Evolutionary conservation across 2,329 filamentous ascomycete species (phyloP).

Genomic region (Scedosporium dehoogii): DNA sequence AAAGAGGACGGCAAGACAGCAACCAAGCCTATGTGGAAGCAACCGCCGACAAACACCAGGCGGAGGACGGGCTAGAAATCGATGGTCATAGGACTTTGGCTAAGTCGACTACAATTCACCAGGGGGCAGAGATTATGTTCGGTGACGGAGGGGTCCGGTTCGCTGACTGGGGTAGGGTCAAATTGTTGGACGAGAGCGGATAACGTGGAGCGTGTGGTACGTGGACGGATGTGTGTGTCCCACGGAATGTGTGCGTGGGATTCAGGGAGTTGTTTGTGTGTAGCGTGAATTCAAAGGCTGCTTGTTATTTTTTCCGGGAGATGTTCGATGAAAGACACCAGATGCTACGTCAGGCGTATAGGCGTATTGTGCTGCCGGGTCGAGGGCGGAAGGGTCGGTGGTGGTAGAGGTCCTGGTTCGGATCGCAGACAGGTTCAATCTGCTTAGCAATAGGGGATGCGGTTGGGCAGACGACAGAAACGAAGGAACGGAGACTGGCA

Average conservation of each 20-base stretch:
- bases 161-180: not conserved
- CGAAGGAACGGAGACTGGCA: not conserved
- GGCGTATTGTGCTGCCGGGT: too few relatives aligned
- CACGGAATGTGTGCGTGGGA: not conserved
- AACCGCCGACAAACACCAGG: not conserved
- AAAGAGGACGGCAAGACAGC: not conserved
- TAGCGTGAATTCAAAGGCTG: not conserved
- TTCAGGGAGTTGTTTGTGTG: not conserved
- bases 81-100: not conserved
- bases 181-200: not conserved
- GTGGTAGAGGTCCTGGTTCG: too few relatives aligned
- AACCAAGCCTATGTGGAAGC: not conserved
- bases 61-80: not conserved
- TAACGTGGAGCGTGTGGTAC: not conserved
- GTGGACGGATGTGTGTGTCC: too few relatives aligned
- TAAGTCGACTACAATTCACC: not conserved
- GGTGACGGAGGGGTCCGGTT: not conserved
- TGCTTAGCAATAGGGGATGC: too few relatives aligned
- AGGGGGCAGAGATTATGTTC: not conserved
- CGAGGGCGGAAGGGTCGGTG: too few relatives aligned
- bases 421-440: too few relatives aligned
- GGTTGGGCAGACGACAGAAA: too few relatives aligned
- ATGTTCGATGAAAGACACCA: not conserved
- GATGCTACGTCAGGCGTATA: not conserved
- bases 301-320: not conserved